A percentile compares a stretch with the other conserved stretches of the same genome.
phyloP scores from a whole-genome alignment of 2,329 filamentous ascomycete species.

The Tympanopsis confertula region DNA sequence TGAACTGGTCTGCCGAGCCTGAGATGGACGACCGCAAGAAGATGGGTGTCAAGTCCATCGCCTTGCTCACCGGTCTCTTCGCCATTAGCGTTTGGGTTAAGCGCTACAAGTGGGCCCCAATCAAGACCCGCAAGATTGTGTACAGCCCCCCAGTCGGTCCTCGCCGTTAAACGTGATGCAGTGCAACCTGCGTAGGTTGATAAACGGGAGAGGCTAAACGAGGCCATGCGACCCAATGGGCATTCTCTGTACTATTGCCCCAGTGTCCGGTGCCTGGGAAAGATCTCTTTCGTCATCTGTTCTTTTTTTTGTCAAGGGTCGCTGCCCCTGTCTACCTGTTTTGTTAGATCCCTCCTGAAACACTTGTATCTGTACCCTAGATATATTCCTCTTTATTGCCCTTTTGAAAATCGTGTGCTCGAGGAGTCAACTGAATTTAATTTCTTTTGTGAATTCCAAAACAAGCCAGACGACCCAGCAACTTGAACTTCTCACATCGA shows the following conservation, averaged over 20 bases:
- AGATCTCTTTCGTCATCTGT: background rate
- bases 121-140: slow-evolving; percentile 90
- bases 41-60: slow-evolving; percentile 96
- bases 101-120: slow-evolving; percentile 96
- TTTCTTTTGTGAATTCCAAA: slow-evolving; percentile 21
- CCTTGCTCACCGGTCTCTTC: slow-evolving; percentile 66
- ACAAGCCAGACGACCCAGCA: too few species aligned
- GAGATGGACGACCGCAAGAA: slow-evolving; percentile 99
- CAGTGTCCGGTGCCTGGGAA: too few species aligned
- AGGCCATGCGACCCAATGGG: too few species aligned
- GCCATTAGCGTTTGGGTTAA: slow-evolving; percentile 93
- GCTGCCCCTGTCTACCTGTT: slow-evolving; percentile 17
- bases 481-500: too few species aligned
- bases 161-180: background rate
- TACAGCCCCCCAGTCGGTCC: slow-evolving; percentile 63
- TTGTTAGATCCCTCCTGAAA: slow-evolving; percentile 23
- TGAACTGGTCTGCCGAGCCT: slow-evolving; percentile 97
- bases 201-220: too few species aligned
- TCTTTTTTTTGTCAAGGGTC: slow-evolving; percentile 12
- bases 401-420: slow-evolving; percentile 19
- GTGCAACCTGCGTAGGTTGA: too few species aligned
- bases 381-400: slow-evolving; percentile 14
- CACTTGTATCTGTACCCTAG: slow-evolving; percentile 28
- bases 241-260: too few species aligned
- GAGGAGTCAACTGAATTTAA: slow-evolving; percentile 19